Conservation (phyloP, 352 stramenopile genomes). For the Globisporangium takayamanum region DNA sequence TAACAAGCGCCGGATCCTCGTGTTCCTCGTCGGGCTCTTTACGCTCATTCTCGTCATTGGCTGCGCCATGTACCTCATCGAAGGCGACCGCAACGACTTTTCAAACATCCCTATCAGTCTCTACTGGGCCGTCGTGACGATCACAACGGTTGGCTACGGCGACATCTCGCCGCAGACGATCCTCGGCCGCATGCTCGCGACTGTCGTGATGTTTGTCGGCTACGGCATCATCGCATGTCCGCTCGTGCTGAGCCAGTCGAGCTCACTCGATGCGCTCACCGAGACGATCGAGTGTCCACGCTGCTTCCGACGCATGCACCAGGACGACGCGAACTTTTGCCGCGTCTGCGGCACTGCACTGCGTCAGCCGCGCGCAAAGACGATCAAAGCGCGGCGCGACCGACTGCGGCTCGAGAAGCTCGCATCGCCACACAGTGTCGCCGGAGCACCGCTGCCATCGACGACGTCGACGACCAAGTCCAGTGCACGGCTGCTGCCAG, state of each 20-base stretch:
- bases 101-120: constrained; percentile 52
- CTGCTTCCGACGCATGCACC: constrained; percentile 38
- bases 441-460: constrained; percentile 22
- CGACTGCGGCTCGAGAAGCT: constrained; percentile 58
- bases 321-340: constrained; percentile 46
- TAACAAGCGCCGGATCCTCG: constrained; percentile 68
- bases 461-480: constrained; percentile 61
- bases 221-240: constrained; percentile 47
- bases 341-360: constrained; percentile 32
- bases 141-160: constrained; percentile 50
- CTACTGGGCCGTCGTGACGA: constrained; percentile 48
- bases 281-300: constrained; percentile 28
- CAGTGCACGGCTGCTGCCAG: constrained; percentile 34
- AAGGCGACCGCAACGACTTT: constrained; percentile 69
- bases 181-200: constrained; percentile 34
- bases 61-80: constrained; percentile 81
- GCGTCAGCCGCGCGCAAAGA: constrained; percentile 40
- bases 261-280: constrained; percentile 23
- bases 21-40: constrained; percentile 70
- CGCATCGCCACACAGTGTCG: constrained; percentile 27
- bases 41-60: constrained; percentile 78
- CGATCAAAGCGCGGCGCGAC: constrained; percentile 50
- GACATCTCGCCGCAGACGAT: constrained; percentile 45
- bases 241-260: constrained; percentile 41
- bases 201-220: constrained; percentile 43